Evolutionary conservation across 2,329 filamentous ascomycete species (phyloP).

Genomic region (Xylariaceae sp.): DNA sequence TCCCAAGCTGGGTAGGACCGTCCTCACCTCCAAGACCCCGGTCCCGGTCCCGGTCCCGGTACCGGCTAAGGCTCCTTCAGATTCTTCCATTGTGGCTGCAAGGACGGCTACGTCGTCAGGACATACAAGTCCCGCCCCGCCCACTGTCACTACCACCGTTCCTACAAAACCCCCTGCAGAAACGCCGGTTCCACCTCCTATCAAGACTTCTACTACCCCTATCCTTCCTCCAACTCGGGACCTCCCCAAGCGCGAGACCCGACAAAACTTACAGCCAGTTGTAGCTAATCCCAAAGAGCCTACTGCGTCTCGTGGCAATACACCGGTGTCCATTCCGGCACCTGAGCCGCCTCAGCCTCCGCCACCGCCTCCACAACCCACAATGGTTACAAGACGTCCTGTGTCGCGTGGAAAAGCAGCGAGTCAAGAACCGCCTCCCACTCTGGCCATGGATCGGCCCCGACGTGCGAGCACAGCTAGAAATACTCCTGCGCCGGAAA

Average conservation of each 20-base stretch:
- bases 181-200: slow-evolving; percentile 38
- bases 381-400: slow-evolving; percentile 39
- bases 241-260: slow-evolving; percentile 42
- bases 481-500: slow-evolving; percentile 53
- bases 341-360: slow-evolving; percentile 32
- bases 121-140: slow-evolving; percentile 28
- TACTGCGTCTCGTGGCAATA: slow-evolving; percentile 26
- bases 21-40: slow-evolving; percentile 32
- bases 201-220: slow-evolving; percentile 35
- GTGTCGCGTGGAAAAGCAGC: slow-evolving; percentile 49
- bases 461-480: slow-evolving; percentile 54
- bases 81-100: slow-evolving; percentile 24
- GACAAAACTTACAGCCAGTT: slow-evolving; percentile 39
- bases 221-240: slow-evolving; percentile 35
- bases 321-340: slow-evolving; percentile 33
- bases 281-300: slow-evolving; percentile 28
- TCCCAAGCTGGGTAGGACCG: slow-evolving; percentile 27
- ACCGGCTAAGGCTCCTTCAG: slow-evolving; percentile 16
- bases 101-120: slow-evolving; percentile 24
- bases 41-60: slow-evolving; percentile 30
- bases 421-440: slow-evolving; percentile 48
- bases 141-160: slow-evolving; percentile 35
- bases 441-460: slow-evolving; percentile 49
- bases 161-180: slow-evolving; percentile 36
- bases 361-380: slow-evolving; percentile 2